Conservation (phyloP, 176 grass and related monocot species). For the Lolium perenne region DNA sequence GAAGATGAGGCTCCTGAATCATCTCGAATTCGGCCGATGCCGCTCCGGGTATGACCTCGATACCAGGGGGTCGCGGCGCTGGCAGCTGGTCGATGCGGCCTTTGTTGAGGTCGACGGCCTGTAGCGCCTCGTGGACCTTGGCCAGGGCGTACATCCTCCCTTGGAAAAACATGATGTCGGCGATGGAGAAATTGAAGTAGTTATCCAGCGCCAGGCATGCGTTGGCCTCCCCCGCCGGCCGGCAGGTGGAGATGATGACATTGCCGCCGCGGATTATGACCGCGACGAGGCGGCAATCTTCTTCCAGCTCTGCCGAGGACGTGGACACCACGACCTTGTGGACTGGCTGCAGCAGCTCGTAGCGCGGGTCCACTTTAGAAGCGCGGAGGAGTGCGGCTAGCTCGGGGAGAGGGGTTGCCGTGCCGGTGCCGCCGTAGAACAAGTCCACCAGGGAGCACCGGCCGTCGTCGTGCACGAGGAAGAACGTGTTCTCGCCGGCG, state of each 20-base stretch:
- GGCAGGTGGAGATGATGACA: background rate
- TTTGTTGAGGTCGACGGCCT: background rate
- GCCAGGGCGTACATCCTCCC: background rate
- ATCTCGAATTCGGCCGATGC: background rate
- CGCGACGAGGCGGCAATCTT: background rate
- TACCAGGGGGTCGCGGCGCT: too few species aligned
- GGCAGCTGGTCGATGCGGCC: background rate
- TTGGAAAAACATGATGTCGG: background rate
- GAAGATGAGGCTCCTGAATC: background rate
- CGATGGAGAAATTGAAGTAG: background rate
- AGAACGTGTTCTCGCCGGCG: background rate
- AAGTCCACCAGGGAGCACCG: slow-evolving; percentile 7
- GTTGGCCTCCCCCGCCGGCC: background rate
- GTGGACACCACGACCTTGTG: background rate
- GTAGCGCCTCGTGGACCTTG: background rate
- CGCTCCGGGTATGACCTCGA: background rate
- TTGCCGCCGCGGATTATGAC: background rate
- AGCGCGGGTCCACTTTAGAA: background rate
- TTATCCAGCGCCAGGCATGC: background rate
- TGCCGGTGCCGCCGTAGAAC: background rate
- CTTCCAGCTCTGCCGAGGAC: background rate
- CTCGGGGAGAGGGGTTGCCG: background rate
- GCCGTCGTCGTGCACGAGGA: slow-evolving; percentile 9
- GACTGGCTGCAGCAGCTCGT: background rate
- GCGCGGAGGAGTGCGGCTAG: background rate